A percentile compares a stretch with the other conserved stretches of the same genome.
Evolutionary conservation across 257 asterid species (phyloP).

Genomic region (Jaltomata sinuosa): DNA sequence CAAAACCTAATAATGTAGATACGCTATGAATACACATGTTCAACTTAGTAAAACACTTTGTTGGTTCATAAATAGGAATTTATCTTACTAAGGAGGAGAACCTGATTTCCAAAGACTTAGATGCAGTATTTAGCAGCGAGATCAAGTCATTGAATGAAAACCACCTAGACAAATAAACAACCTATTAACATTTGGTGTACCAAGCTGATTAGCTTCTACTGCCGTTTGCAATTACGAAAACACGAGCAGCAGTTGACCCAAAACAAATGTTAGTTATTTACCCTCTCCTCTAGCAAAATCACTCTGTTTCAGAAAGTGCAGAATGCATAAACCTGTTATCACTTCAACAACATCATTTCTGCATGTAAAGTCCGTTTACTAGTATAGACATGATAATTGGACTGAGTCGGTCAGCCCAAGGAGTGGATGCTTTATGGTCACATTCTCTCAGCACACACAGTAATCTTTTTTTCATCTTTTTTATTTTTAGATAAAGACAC

Average conservation of each 20-base stretch:
- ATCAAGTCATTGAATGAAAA: background rate
- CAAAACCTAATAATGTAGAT: background rate
- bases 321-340: background rate
- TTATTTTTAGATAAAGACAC: background rate
- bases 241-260: background rate
- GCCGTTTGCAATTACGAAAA: background rate
- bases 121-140: background rate
- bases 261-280: background rate
- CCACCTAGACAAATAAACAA: background rate
- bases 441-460: background rate
- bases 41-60: background rate
- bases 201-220: background rate
- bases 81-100: background rate
- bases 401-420: background rate
- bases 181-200: background rate
- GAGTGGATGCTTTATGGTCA: background rate
- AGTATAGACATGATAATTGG: background rate
- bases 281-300: background rate
- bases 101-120: background rate
- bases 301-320: background rate
- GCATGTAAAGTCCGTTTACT: background rate
- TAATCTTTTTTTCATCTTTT: background rate
- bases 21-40: background rate
- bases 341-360: background rate
- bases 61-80: background rate